Evolutionary conservation across 1,139 yeast species (phyloP), one percentile per base, ranked within the genome.

Genomic region (Nakaseomyces sp.): DNA sequence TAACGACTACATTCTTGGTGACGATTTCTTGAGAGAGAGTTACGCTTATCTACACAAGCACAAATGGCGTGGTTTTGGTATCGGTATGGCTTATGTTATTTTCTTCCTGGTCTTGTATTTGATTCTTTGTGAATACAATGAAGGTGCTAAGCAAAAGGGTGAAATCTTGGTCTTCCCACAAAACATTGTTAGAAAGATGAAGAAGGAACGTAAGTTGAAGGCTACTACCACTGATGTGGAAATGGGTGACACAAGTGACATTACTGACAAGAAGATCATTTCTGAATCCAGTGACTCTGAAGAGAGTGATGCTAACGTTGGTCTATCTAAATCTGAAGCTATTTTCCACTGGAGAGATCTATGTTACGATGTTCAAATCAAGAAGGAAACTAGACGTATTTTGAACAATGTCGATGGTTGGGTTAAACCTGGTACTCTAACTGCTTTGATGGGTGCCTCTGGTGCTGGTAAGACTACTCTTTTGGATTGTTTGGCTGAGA

Each of bases 61-160:
- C 58, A 71, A 73, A 52, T 83, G 91, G 91, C 74, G 91, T 63
- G 77, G 82, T 57, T 72, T 77, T 50, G 93, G 89, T 54, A 79
- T 84, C 52, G 60, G 69, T 25, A 45, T 79, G 47, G 85, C 71
- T 1, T 83, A 73, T 57, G 64, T 68, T 26, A 42, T 77, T 22
- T 72, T 79, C 61, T 80, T 82, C 64, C 65, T 81, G 44, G 54
- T 55, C 38, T 68, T 77, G 13, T 81, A 82, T 54, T 59, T 82
- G 52, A 29, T 66, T 10, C 70, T 75, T 49, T 76, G 76, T 43
- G 84, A 79, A 63, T 60, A 65, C 46, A 77, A 77, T 56, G 77
- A 77, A 52, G 83, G 83, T 56, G 74, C 81, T 22, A 72, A 77
- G 66, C 82, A 81, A 56, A 79, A 77, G 67, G 91, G 91, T 63